Evolutionary conservation across 257 asterid genomes (phyloP).

Genomic region (Apocynum venetum): DNA sequence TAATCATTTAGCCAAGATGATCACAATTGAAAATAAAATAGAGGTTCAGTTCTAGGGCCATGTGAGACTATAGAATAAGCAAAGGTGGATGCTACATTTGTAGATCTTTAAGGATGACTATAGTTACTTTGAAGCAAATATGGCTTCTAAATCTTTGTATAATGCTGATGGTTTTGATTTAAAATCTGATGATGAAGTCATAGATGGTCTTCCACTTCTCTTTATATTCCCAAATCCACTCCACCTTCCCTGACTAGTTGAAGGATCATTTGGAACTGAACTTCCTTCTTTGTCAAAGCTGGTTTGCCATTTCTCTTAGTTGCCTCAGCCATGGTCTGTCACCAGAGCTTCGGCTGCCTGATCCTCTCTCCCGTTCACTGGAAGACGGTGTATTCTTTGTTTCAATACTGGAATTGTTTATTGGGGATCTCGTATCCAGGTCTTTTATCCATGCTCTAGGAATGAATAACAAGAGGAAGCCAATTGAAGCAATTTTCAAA

Average conservation of each 20-base stretch:
- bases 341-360: constrained; percentile 54
- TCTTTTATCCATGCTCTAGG: constrained; percentile 46
- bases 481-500: constrained; percentile 49
- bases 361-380: constrained; percentile 32
- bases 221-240: constrained; percentile 57
- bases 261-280: constrained; percentile 45
- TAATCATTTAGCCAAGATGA: no score
- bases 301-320: constrained; percentile 69
- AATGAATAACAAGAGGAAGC: constrained; percentile 44
- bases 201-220: constrained; percentile 74
- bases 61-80: neutral
- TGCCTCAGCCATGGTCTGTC: constrained; percentile 77
- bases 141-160: constrained; percentile 76
- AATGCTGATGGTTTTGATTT: constrained; percentile 63
- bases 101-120: constrained; percentile 20
- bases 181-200: constrained; percentile 49
- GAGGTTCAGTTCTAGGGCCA: neutral
- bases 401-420: constrained; percentile 33
- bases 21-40: no score
- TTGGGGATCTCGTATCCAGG: constrained; percentile 37
- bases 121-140: constrained; percentile 58
- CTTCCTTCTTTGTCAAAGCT: constrained; percentile 62
- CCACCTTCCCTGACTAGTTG: constrained; percentile 57
- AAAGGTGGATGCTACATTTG: neutral
- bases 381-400: constrained; percentile 30